Evolutionary conservation across 2,329 filamentous ascomycete species (phyloP).

Genomic region (Reticulascus tulasneorum): DNA sequence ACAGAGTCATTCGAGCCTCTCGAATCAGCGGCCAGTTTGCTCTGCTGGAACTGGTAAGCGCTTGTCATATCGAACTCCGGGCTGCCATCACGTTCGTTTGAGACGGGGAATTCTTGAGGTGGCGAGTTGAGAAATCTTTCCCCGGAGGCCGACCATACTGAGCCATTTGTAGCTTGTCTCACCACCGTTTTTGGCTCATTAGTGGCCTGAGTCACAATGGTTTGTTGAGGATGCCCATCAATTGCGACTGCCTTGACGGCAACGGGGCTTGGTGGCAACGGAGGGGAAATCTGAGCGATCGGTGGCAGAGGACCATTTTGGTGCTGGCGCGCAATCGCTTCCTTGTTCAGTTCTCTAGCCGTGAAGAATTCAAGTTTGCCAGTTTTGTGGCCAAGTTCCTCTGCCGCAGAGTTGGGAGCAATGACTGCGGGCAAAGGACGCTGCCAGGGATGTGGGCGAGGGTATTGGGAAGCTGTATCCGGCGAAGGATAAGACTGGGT

Average conservation of each 20-base stretch:
- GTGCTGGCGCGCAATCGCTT: not conserved
- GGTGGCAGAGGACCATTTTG: not conserved
- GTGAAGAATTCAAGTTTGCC: slow-evolving; percentile 36
- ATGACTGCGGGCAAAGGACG: not conserved
- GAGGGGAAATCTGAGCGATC: too few relatives aligned
- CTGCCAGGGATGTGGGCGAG: not conserved
- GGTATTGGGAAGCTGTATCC: not conserved
- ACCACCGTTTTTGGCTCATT: too few relatives aligned
- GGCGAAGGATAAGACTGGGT: not conserved
- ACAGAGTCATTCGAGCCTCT: not conserved
- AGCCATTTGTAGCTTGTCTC: too few relatives aligned
- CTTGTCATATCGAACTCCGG: slow-evolving; percentile 14
- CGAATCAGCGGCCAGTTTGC: slow-evolving; percentile 5
- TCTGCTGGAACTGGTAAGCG: slow-evolving; percentile 13
- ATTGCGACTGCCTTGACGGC: too few relatives aligned
- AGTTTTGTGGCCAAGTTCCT: slow-evolving; percentile 28
- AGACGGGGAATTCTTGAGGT: slow-evolving; percentile 1
- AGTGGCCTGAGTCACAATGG: too few relatives aligned
- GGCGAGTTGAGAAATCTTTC: slow-evolving; percentile 9
- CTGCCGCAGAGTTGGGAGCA: slow-evolving; percentile 13
- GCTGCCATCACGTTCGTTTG: not conserved
- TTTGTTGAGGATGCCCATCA: too few relatives aligned
- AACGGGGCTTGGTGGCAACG: too few relatives aligned
- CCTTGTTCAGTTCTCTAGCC: slow-evolving; percentile 34
- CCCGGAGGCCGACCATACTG: slow-evolving; percentile 8